These are phyloP conservation scores for Fomitiporia mediterranea DNA, from an alignment of 1,284 basidiomycete genomes.

Conservation along the genomic window DNA sequence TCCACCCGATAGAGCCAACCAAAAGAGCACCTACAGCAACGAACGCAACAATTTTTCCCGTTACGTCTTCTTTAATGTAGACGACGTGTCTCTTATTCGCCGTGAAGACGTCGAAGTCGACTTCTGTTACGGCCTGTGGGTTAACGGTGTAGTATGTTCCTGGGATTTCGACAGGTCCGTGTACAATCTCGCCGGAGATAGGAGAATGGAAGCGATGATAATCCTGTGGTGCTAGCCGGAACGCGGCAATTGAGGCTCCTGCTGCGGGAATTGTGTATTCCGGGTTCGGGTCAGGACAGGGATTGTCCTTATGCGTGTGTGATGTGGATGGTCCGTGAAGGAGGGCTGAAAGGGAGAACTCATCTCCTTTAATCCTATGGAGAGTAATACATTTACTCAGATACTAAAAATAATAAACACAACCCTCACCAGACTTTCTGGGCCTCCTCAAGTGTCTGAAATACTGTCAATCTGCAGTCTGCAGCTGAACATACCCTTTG, in stretches of 20 bases:
- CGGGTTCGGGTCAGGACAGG: conserved; percentile 1
- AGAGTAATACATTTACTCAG: conserved; percentile 2
- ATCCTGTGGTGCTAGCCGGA: conserved; percentile 76
- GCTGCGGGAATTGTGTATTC: conserved; percentile 31
- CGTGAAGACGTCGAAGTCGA: conserved; percentile 67
- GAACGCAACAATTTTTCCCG: conserved; percentile 47
- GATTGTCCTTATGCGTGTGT: background rate
- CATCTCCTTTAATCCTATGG: conserved; percentile 66
- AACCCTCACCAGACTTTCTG: conserved; percentile 58
- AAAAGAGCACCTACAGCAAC: conserved; percentile 65
- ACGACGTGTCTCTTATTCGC: conserved; percentile 63
- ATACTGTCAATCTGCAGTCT: conserved; percentile 74
- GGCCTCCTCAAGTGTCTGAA: conserved; percentile 53
- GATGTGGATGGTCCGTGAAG: conserved; percentile 32
- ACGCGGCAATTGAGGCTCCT: conserved; percentile 56
- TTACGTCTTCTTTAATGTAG: conserved; percentile 42
- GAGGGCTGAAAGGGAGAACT: conserved; percentile 65
- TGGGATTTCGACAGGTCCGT: conserved; percentile 45
- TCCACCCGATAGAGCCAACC: conserved; percentile 53
- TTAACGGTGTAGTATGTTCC: conserved; percentile 68
- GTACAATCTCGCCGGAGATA: conserved; percentile 51
- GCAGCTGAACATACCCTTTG: conserved; percentile 60
- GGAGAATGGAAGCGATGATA: conserved; percentile 86
- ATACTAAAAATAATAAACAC: background rate
- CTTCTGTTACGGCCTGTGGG: conserved; percentile 77